Evolutionary conservation across 148 eudicot genomes (phyloP).

Genomic region (Simmondsia chinensis): DNA sequence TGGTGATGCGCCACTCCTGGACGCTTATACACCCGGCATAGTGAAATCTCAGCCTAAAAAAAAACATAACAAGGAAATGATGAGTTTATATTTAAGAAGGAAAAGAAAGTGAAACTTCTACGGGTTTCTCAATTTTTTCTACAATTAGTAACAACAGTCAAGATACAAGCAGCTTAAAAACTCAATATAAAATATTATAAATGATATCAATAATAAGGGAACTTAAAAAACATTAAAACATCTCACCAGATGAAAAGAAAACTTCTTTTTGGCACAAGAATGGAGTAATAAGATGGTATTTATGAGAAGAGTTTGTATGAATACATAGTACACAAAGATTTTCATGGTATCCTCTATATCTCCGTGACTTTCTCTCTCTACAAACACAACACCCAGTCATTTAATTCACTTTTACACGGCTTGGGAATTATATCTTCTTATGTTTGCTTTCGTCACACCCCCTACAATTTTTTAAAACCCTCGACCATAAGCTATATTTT

Average conservation of each 20-base stretch:
- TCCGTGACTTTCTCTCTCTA: constrained; percentile 17
- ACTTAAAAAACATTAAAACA: not conserved
- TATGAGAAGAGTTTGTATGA: too few species aligned
- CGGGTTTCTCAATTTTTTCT: too few species aligned
- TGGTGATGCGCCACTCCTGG: constrained; percentile 77
- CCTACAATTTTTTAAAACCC: constrained; percentile 1
- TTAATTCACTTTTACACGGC: constrained; percentile 19
- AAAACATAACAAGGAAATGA: not conserved
- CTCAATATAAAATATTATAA: too few species aligned
- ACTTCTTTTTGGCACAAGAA: too few species aligned
- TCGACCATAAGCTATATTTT: too few species aligned
- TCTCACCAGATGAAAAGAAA: constrained; percentile 1
- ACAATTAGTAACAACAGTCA: too few species aligned
- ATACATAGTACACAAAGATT: too few species aligned
- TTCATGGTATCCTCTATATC: constrained; percentile 19
- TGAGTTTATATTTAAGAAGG: not conserved
- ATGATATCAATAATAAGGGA: too few species aligned
- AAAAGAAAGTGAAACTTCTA: too few species aligned
- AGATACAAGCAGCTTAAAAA: too few species aligned
- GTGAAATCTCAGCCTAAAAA: constrained; percentile 74
- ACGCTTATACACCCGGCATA: constrained; percentile 87
- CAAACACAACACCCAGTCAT: constrained; percentile 2
- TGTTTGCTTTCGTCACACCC: constrained; percentile 9
- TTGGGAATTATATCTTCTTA: constrained; percentile 9
- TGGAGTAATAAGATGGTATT: too few species aligned